phyloP scores from a whole-genome alignment of 768 basidiomycete genomes.

The Hortiboletus campestris region DNA sequence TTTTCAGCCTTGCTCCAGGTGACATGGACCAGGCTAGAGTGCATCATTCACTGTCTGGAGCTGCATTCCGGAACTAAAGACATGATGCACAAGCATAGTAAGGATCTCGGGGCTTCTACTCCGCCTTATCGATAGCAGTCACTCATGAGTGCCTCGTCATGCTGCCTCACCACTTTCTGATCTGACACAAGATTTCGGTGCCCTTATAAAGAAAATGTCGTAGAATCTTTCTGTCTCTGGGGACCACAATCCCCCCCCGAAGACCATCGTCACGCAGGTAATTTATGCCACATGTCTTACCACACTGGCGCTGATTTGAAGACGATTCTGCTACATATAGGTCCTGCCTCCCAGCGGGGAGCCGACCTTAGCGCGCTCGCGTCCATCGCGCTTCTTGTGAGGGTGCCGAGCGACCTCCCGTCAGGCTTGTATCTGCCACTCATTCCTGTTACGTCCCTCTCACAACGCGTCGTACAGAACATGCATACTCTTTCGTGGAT shows the following conservation, averaged over 20 bases:
- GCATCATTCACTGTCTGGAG: conserved; percentile 13
- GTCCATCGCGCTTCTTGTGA: conserved; percentile 74
- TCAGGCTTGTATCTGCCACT: conserved; percentile 38
- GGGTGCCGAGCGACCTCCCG: conserved; percentile 58
- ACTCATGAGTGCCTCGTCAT: conserved; percentile 15
- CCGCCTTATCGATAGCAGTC: conserved; percentile 32
- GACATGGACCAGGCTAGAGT: conserved; percentile 10
- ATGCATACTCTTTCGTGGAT: conserved; percentile 42
- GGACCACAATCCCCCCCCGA: conserved; percentile 34
- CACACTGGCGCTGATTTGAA: conserved; percentile 9
- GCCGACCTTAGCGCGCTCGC: conserved; percentile 55
- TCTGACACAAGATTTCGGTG: conserved; percentile 17
- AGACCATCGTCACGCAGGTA: conserved; percentile 32
- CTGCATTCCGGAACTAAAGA: conserved; percentile 20
- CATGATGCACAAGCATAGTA: conserved; percentile 10
- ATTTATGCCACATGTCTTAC: conserved; percentile 22
- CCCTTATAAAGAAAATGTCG: conserved; percentile 33
- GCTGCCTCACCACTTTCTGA: conserved; percentile 20
- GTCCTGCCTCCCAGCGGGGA: conserved; percentile 41
- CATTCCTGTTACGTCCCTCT: conserved; percentile 3
- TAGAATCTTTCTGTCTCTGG: conserved; percentile 21
- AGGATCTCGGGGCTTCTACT: conserved; percentile 25
- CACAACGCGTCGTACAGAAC: conserved; percentile 19
- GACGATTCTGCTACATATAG: conserved; percentile 15
- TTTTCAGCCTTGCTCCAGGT: conserved; percentile 10